Percentiles rank a stretch among this genome's conserved stretches.
phyloP scores from a whole-genome alignment of 176 grass and related monocot species.

The Areca catechu region DNA sequence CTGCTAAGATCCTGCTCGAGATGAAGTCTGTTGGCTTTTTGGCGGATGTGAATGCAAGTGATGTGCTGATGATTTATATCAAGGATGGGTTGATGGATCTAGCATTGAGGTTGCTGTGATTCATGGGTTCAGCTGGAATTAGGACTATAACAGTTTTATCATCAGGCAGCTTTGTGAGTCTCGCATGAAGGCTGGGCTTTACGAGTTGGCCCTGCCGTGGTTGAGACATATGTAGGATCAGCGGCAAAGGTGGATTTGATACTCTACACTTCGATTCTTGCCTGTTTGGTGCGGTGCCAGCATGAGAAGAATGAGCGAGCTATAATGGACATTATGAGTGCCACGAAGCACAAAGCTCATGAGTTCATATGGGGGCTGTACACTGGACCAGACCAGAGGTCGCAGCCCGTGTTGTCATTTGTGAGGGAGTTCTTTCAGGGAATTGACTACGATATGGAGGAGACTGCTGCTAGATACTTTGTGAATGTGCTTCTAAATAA shows the following conservation, averaged over 20 bases:
- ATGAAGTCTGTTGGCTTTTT: constrained; percentile 91
- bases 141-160: constrained; percentile 98
- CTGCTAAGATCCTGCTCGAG: constrained; percentile 79
- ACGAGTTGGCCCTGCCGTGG: constrained; percentile 63
- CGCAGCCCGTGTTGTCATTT: constrained; percentile 76
- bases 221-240: constrained; percentile 60
- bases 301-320: constrained; percentile 55
- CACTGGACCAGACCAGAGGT: constrained; percentile 87
- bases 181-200: constrained; percentile 82
- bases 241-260: constrained; percentile 78
- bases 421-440: constrained; percentile 83
- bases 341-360: constrained; percentile 70
- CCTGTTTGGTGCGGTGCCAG: constrained; percentile 67
- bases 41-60: constrained; percentile 66
- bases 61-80: constrained; percentile 95
- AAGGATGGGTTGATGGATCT: constrained; percentile 78
- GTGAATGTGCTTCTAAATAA: constrained; percentile 93
- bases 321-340: constrained; percentile 82
- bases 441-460: constrained; percentile 73
- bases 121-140: constrained; percentile 85
- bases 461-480: constrained; percentile 66
- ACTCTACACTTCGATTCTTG: constrained; percentile 87
- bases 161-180: constrained; percentile 91
- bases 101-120: constrained; percentile 70
- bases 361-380: constrained; percentile 76